Conservation (phyloP, 208 protist species). For the Crithidia sp. region DNA sequence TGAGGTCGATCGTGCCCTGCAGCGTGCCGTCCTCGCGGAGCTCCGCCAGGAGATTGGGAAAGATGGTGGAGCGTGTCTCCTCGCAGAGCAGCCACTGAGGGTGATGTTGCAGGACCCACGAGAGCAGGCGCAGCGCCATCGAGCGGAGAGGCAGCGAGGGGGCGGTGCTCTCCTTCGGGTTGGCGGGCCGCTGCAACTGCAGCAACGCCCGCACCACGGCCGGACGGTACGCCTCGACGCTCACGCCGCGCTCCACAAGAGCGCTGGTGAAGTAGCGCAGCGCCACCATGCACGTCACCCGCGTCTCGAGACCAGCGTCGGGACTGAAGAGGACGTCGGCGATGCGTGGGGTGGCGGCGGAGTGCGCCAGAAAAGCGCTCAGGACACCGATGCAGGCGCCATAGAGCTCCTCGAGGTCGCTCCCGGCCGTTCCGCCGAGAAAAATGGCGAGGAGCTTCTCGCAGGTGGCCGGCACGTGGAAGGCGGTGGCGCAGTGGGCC, state of each 20-base stretch:
- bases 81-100: slow-evolving; percentile 49
- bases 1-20: slow-evolving; percentile 82
- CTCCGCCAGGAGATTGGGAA: slow-evolving; percentile 32
- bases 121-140: slow-evolving; percentile 50
- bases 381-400: slow-evolving; percentile 43
- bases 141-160: slow-evolving; percentile 31
- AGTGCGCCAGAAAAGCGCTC: slow-evolving; percentile 28
- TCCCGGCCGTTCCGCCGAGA: slow-evolving; percentile 29
- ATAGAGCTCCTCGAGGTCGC: slow-evolving; percentile 33
- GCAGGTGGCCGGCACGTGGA: slow-evolving; percentile 40
- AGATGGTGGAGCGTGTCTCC: slow-evolving; percentile 22
- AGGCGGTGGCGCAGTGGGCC: slow-evolving; percentile 22
- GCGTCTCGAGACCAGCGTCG: slow-evolving; percentile 17
- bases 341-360: slow-evolving; percentile 13
- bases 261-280: slow-evolving; percentile 32
- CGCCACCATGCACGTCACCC: slow-evolving; percentile 37
- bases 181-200: slow-evolving; percentile 17
- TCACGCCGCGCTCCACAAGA: slow-evolving; percentile 22
- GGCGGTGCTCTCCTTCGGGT: slow-evolving; percentile 29
- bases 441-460: slow-evolving; percentile 32
- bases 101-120: slow-evolving; percentile 32
- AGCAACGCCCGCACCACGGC: slow-evolving; percentile 23
- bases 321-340: slow-evolving; percentile 16
- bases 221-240: slow-evolving; percentile 23
- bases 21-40: slow-evolving; percentile 47